These are phyloP conservation scores for Rosa chinensis DNA, from an alignment of 306 rosid species.

Conservation along the genomic window DNA sequence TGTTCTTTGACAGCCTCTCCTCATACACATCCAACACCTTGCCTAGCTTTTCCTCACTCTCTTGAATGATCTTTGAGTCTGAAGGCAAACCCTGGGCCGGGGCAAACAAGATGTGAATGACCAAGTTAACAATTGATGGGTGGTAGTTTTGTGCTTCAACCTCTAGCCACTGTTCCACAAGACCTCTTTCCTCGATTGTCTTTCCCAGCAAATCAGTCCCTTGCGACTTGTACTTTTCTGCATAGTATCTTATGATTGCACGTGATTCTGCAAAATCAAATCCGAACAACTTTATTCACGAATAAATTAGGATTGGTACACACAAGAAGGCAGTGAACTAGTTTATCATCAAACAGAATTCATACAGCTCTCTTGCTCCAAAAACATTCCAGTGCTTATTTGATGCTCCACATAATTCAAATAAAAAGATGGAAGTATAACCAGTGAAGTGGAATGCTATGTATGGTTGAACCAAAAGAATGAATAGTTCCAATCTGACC, in stretches of 20 bases:
- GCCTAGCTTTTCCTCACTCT: slow-evolving; percentile 44
- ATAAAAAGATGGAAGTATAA: neutral
- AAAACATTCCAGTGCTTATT: neutral
- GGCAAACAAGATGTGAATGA: slow-evolving; percentile 24
- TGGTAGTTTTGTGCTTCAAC: slow-evolving; percentile 44
- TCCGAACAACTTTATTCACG: neutral
- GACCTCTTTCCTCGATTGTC: slow-evolving; percentile 49
- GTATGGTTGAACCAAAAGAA: neutral
- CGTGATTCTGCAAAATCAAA: slow-evolving; percentile 44
- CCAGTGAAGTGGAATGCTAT: neutral
- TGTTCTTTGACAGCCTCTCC: slow-evolving; percentile 47
- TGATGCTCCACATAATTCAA: neutral
- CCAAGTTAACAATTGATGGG: slow-evolving; percentile 24
- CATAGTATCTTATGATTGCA: slow-evolving; percentile 48
- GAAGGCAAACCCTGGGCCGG: neutral
- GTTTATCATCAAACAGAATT: neutral
- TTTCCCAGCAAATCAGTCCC: slow-evolving; percentile 46
- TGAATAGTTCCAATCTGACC: neutral
- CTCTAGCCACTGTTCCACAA: slow-evolving; percentile 60
- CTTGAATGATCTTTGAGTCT: slow-evolving; percentile 44
- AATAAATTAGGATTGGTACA: neutral
- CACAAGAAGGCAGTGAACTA: neutral
- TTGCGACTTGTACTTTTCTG: slow-evolving; percentile 45
- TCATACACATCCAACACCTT: slow-evolving; percentile 54
- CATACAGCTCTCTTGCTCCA: neutral